phyloP scores from a whole-genome alignment of 352 stramenopile genomes.

The Phytophthora parvispora region DNA sequence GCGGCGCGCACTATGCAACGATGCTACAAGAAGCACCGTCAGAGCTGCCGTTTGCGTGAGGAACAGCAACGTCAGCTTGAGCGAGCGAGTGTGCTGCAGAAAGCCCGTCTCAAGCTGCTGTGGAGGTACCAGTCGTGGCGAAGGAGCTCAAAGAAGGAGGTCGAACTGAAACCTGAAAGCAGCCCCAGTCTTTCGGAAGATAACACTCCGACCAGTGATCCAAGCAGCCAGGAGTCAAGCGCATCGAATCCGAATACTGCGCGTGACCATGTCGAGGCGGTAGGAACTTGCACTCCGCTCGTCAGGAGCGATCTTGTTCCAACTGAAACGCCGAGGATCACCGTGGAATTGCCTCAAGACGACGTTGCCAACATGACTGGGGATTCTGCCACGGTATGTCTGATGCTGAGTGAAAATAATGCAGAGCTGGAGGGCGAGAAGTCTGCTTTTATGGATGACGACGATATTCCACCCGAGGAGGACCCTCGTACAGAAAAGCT shows the following conservation, averaged over 20 bases:
- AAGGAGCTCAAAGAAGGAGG: background rate
- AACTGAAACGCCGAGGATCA: background rate
- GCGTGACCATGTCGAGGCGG: background rate
- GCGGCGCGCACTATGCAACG: slow-evolving; percentile 16
- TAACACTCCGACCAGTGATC: background rate
- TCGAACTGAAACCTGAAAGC: background rate
- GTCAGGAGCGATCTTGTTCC: background rate
- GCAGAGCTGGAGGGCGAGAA: background rate
- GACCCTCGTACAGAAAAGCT: background rate
- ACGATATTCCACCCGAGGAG: background rate
- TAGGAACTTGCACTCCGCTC: background rate
- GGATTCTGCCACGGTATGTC: background rate
- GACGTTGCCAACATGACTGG: background rate
- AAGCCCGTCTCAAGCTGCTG: slow-evolving; percentile 23
- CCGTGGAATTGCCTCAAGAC: background rate
- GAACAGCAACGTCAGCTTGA: slow-evolving; percentile 23
- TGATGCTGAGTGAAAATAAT: background rate
- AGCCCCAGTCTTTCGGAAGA: background rate
- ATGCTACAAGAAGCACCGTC: slow-evolving; percentile 19
- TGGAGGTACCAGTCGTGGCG: slow-evolving; percentile 30
- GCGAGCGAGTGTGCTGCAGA: slow-evolving; percentile 11
- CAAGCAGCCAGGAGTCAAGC: background rate
- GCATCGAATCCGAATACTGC: background rate
- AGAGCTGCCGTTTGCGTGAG: slow-evolving; percentile 4
- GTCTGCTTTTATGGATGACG: background rate